Evolutionary conservation across 257 asterid genomes (phyloP).

Genomic region (Striga asiatica): DNA sequence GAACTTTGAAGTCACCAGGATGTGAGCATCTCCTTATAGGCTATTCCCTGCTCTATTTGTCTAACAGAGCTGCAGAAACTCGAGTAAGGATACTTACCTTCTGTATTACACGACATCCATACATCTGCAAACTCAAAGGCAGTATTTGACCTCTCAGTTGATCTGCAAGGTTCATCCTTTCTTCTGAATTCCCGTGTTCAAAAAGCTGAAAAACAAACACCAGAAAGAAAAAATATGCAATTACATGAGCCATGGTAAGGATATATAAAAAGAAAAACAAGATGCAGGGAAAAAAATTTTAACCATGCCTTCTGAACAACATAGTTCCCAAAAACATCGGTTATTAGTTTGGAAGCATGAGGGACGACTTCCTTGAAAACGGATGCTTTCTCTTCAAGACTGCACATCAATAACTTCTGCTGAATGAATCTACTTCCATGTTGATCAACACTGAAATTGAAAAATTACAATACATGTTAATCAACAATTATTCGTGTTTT

Average conservation of each 20-base stretch:
- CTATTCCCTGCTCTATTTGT: no score
- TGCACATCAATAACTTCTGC: slow-evolving; percentile 45
- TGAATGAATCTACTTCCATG: slow-evolving; percentile 69
- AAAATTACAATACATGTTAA: slow-evolving; percentile 2
- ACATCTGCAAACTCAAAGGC: slow-evolving; percentile 52
- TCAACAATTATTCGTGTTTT: background rate
- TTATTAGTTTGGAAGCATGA: slow-evolving; percentile 45
- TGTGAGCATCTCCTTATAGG: no score
- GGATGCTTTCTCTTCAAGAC: slow-evolving; percentile 39
- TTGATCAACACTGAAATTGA: slow-evolving; percentile 39
- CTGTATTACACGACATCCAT: slow-evolving; percentile 65
- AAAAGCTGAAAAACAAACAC: slow-evolving; percentile 30
- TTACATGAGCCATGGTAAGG: background rate
- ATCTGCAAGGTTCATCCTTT: slow-evolving; percentile 39
- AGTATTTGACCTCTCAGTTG: slow-evolving; percentile 42
- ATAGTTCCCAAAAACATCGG: slow-evolving; percentile 60
- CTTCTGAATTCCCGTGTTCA: slow-evolving; percentile 40
- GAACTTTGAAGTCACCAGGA: no score
- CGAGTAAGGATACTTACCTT: no score
- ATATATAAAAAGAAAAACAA: background rate
- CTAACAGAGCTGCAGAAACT: no score
- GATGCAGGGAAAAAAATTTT: background rate
- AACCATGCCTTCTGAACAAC: slow-evolving; percentile 48
- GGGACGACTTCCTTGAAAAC: slow-evolving; percentile 43
- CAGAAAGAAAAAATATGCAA: background rate